Base-by-base conservation (phyloP, 2,329 filamentous ascomycete genomes). In the Nigrospora sphaerica region DNA sequence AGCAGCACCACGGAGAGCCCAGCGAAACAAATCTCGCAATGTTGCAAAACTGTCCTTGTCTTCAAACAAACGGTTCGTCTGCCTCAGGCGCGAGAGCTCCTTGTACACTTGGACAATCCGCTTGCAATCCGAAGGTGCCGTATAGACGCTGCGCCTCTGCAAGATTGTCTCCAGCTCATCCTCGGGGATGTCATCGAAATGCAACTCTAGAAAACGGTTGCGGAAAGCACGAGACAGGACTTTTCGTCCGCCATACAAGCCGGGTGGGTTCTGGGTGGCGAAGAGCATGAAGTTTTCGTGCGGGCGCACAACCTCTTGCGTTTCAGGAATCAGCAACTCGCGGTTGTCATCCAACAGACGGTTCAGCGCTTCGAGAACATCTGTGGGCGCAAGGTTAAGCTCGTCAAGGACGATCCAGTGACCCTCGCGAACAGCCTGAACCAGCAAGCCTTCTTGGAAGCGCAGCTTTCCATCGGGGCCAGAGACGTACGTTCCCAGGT, bases 401-500 rank as follows among this genome's bases (percentile, higher is more conserved):
- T 99, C 95, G 61, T 99, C 93, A 1, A 99, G 81, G 17, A 98
- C 92, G 51, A 98, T 95, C 93, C 93, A 99, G 61, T 95, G 88
- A 11, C 93, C 93, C 62, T 95, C 83, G 39, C 92, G 80, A 62
- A 99, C 80, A 5, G 93, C 93, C 62, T 93, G 88, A 1, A 98
- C 92, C 7, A 99, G 74, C 4, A 97, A 77, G 45, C 93, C 93
- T 66, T 99, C 95, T 62, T 95, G 90, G 58, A 96, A 99, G 12
- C 77, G 80, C 37, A 99, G 73, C 50, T 86, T 88, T 6, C 95
- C 95, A 60, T 95, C 86, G 0, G 82, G 69, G 19, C 85, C 87
- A 2, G 93, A 96, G 1, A 95, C 74, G 56, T 98, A 99, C 0
- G 90, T 95, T 16, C 93, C 93, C 6, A 99, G 72, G 59, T 99